Evolutionary conservation across 2,329 filamentous ascomycete species (phyloP).

Genomic region (Colletotrichum echinochloae): DNA sequence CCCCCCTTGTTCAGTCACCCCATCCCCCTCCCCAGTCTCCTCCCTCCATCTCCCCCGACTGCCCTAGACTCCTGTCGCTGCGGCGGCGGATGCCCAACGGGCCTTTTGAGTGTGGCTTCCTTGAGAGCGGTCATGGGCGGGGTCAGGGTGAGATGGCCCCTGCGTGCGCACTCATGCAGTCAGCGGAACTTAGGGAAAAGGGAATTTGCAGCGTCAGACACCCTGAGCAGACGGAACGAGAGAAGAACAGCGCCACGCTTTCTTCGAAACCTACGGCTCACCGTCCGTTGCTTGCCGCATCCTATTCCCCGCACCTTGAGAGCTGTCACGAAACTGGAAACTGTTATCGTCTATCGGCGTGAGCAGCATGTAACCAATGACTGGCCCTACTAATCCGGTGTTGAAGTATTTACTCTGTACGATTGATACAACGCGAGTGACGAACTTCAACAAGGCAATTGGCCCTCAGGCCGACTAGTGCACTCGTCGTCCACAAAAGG

Average conservation of each 20-base stretch:
- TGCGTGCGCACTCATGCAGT: neutral
- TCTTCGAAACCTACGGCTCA: conserved; percentile 24
- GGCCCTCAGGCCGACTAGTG: conserved; percentile 17
- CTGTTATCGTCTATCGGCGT: conserved; percentile 6
- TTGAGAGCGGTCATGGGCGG: neutral
- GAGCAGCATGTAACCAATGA: conserved; percentile 15
- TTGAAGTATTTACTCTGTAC: conserved; percentile 6
- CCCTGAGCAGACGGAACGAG: conserved; percentile 26
- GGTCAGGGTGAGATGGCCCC: conserved; percentile 2
- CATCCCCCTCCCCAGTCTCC: neutral
- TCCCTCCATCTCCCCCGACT: neutral
- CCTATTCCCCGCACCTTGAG: neutral
- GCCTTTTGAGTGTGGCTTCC: neutral
- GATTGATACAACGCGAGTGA: conserved; percentile 21
- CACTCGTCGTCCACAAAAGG: conserved; percentile 14
- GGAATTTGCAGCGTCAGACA: neutral
- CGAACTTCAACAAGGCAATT: conserved; percentile 3
- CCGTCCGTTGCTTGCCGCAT: conserved; percentile 5
- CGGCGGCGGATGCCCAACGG: neutral
- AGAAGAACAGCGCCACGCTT: conserved; percentile 10
- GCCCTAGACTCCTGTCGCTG: neutral
- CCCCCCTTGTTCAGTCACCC: conserved; percentile 3
- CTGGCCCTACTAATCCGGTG: conserved; percentile 17
- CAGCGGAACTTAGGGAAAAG: neutral
- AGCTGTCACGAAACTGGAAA: neutral